Evolutionary conservation across 148 eudicot species (phyloP).

Genomic region (Polygonum aviculare): DNA sequence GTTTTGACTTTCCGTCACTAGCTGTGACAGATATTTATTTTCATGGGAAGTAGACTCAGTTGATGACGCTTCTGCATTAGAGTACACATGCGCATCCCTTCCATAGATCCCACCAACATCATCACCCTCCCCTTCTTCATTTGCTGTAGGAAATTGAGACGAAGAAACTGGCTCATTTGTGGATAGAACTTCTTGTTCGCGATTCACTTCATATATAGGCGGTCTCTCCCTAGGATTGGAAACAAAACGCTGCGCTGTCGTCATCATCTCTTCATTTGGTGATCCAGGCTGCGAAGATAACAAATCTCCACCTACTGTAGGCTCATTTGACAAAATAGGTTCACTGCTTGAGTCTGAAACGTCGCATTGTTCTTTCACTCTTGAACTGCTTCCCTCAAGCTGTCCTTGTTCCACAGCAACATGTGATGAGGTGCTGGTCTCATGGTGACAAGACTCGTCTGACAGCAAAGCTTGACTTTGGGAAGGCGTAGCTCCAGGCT

Average conservation of each 20-base stretch:
- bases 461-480: slow-evolving; percentile 2
- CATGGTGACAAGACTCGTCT: slow-evolving; percentile 14
- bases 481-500: slow-evolving; percentile 11
- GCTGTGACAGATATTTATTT: neutral
- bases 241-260: neutral
- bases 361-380: neutral
- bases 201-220: neutral
- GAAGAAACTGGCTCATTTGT: neutral
- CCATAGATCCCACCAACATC: neutral
- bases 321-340: neutral
- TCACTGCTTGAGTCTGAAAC: neutral
- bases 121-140: neutral
- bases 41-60: slow-evolving; percentile 10
- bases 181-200: neutral
- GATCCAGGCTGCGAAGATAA: neutral
- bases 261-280: neutral
- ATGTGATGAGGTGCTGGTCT: slow-evolving; percentile 14
- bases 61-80: slow-evolving; percentile 6
- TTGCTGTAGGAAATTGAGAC: neutral
- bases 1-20: neutral
- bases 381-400: neutral
- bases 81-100: slow-evolving; percentile 8
- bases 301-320: slow-evolving; percentile 10
- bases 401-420: neutral
- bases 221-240: neutral